Conservation (phyloP, 148 eudicot species). For the Talinum fruticosum region DNA sequence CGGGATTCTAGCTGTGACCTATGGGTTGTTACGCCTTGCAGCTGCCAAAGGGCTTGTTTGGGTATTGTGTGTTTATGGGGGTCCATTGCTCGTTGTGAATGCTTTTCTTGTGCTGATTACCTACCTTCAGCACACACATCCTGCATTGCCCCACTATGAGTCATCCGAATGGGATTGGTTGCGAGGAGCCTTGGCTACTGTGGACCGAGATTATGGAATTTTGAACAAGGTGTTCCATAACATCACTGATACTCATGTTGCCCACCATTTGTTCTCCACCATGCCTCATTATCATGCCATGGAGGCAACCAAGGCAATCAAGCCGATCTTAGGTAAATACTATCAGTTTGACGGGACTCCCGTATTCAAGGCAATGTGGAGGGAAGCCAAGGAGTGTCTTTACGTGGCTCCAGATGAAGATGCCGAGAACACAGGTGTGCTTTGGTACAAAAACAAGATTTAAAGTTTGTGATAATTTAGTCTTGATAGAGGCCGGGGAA, state of each 20-base stretch:
- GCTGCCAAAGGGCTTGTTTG: constrained; percentile 55
- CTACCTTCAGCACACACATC: constrained; percentile 78
- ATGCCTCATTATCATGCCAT: constrained; percentile 92
- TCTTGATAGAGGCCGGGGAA: background rate
- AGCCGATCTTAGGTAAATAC: constrained; percentile 68
- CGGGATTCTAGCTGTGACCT: constrained; percentile 47
- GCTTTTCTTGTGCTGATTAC: constrained; percentile 74
- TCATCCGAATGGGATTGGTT: constrained; percentile 90
- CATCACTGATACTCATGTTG: constrained; percentile 79
- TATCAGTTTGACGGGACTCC: constrained; percentile 70
- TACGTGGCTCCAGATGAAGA: constrained; percentile 65
- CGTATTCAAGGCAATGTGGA: constrained; percentile 56
- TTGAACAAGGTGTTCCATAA: constrained; percentile 79
- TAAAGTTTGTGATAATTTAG: constrained; percentile 8
- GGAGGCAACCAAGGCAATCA: constrained; percentile 88
- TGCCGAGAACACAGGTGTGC: constrained; percentile 53
- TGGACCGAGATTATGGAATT: constrained; percentile 73
- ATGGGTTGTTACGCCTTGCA: constrained; percentile 49
- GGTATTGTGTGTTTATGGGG: constrained; percentile 62
- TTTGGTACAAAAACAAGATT: constrained; percentile 79
- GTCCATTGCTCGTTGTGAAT: constrained; percentile 64
- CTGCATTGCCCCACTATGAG: constrained; percentile 74
- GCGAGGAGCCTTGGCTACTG: constrained; percentile 74
- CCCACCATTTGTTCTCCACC: constrained; percentile 79
- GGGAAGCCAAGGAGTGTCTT: constrained; percentile 79